These are phyloP conservation scores for Lyophyllum decastes DNA, from an alignment of 768 basidiomycete genomes.

Conservation along the genomic window DNA sequence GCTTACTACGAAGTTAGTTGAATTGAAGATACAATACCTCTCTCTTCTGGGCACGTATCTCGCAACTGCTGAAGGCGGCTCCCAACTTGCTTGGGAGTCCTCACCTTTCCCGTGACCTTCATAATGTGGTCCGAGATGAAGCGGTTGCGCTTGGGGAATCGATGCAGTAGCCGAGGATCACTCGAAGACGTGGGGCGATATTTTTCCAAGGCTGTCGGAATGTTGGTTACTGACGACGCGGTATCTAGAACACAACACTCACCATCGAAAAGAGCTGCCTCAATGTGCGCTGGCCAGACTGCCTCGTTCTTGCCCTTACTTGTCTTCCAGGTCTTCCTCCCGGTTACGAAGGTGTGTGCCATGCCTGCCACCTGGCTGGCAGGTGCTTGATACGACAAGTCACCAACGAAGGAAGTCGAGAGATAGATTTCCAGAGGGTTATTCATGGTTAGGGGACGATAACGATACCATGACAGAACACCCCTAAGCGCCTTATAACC, in stretches of 20 bases:
- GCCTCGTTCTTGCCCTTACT: conserved; percentile 51
- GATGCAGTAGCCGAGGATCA: conserved; percentile 52
- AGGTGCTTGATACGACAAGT: conserved; percentile 16
- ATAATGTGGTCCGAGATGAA: conserved; percentile 68
- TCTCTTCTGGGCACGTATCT: conserved; percentile 58
- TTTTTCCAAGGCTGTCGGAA: conserved; percentile 47
- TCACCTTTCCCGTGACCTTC: conserved; percentile 49
- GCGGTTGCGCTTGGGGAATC: conserved; percentile 68
- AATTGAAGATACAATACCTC: conserved; percentile 41
- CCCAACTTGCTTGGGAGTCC: conserved; percentile 72
- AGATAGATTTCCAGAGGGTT: conserved; percentile 16
- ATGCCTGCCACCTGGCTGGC: conserved; percentile 8
- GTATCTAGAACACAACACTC: conserved; percentile 11
- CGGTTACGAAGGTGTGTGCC: conserved; percentile 36
- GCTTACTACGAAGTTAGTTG: not conserved
- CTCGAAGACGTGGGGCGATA: conserved; percentile 55
- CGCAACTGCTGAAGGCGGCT: conserved; percentile 69
- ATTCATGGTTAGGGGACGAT: conserved; percentile 1
- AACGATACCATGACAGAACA: not conserved
- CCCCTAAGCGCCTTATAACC: conserved; percentile 8
- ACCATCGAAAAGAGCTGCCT: conserved; percentile 66
- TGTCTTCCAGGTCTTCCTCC: conserved; percentile 61
- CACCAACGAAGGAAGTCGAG: conserved; percentile 19
- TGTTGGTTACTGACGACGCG: not conserved
- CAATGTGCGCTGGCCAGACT: conserved; percentile 65